phyloP scores from a whole-genome alignment of 1,284 basidiomycete genomes.

The Tylopilus orsonianus region DNA sequence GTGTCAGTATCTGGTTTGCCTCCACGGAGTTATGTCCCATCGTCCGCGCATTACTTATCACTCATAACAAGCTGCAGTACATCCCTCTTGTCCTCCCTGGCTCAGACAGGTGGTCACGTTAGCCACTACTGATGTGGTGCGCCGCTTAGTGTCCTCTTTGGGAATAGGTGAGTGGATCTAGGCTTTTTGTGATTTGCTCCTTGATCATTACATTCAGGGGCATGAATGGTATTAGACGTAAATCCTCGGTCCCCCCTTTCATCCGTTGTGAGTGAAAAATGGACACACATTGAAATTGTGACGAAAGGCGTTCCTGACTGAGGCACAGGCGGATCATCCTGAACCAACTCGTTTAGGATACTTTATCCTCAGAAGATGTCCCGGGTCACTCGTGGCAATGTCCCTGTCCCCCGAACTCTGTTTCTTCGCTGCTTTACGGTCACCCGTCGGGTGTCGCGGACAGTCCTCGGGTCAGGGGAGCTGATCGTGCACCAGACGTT shows the following conservation, averaged over 20 bases:
- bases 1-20: background rate
- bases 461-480: background rate
- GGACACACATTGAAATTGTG: background rate
- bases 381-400: too few species aligned
- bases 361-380: too few species aligned
- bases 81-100: background rate
- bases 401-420: background rate
- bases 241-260: constrained; percentile 2
- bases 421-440: background rate
- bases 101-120: background rate
- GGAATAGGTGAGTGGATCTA: background rate
- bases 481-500: background rate
- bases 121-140: background rate
- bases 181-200: background rate
- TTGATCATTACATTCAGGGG: background rate
- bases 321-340: background rate
- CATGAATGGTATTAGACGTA: background rate
- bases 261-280: background rate
- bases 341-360: background rate
- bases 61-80: too few species aligned
- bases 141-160: background rate
- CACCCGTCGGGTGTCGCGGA: background rate
- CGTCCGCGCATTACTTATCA: background rate
- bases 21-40: constrained; percentile 1
- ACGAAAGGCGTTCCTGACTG: background rate